phyloP scores from a whole-genome alignment of 2,329 filamentous ascomycete genomes.

The Calonectria pseudoturangicola region DNA sequence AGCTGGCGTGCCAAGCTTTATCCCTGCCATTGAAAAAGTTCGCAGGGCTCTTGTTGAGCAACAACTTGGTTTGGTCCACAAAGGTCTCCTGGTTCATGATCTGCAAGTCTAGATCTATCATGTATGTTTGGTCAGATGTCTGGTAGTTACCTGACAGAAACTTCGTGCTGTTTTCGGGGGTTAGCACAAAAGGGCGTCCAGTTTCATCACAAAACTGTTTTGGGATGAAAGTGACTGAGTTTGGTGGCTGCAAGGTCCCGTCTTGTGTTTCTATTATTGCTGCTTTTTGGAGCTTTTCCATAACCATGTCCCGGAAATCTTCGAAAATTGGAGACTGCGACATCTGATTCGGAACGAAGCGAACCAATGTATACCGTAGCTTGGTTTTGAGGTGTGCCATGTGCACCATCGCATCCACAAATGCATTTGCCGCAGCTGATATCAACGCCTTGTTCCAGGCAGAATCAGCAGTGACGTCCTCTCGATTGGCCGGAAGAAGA shows the following conservation, averaged over 20 bases:
- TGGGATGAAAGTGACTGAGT: constrained; percentile 11
- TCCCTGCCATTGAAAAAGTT: neutral
- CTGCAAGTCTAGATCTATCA: neutral
- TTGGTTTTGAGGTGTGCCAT: constrained; percentile 5
- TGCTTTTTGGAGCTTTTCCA: neutral
- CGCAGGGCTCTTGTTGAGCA: neutral
- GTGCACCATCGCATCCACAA: constrained; percentile 18
- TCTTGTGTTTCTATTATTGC: constrained; percentile 5
- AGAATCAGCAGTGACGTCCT: constrained; percentile 46
- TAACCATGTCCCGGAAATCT: neutral
- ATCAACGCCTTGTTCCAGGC: constrained; percentile 49
- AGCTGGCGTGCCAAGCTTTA: constrained; percentile 5
- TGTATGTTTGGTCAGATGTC: neutral
- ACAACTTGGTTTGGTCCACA: neutral
- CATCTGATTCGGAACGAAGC: neutral
- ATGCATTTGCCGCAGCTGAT: neutral
- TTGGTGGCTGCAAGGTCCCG: neutral
- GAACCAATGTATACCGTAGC: constrained; percentile 8
- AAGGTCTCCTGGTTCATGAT: neutral
- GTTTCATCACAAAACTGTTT: constrained; percentile 17
- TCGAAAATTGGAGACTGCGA: constrained; percentile 21
- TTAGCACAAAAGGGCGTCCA: constrained; percentile 13
- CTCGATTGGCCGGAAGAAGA: constrained; percentile 50
- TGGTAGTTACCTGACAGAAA: constrained; percentile 18
- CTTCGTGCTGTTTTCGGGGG: neutral